Evolutionary conservation across 2,329 filamentous ascomycete genomes (phyloP).

Genomic region (Hypoxylon sp.): DNA sequence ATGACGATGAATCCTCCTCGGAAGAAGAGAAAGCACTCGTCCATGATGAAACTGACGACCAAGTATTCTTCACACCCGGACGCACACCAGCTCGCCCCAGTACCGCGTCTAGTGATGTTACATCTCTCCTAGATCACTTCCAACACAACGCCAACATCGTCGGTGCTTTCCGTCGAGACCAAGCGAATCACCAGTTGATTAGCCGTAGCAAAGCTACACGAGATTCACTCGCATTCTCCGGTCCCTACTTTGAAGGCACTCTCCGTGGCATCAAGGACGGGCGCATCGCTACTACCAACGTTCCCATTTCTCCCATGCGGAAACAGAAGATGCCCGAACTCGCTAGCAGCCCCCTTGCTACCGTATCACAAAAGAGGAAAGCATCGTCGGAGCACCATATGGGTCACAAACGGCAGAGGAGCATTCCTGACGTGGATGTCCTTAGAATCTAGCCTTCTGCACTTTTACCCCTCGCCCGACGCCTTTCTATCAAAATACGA

Average conservation of each 20-base stretch:
- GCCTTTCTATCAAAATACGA: conserved; percentile 45
- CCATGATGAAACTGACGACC: conserved; percentile 62
- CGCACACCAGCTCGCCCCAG: conserved; percentile 67
- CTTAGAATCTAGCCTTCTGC: conserved; percentile 59
- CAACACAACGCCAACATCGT: conserved; percentile 78
- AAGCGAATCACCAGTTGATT: conserved; percentile 73
- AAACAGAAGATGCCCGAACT: conserved; percentile 68
- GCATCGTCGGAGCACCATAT: conserved; percentile 61
- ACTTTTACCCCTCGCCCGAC: conserved; percentile 31
- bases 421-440: conserved; percentile 70
- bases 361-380: conserved; percentile 69
- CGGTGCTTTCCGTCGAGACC: conserved; percentile 82
- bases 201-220: conserved; percentile 72
- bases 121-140: conserved; percentile 75
- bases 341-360: conserved; percentile 66
- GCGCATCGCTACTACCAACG: conserved; percentile 75
- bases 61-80: conserved; percentile 66
- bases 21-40: conserved; percentile 70
- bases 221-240: conserved; percentile 74
- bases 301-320: conserved; percentile 77
- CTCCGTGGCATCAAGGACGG: conserved; percentile 76
- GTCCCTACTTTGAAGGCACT: conserved; percentile 72
- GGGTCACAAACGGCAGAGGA: conserved; percentile 71
- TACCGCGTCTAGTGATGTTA: conserved; percentile 65
- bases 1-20: conserved; percentile 69